These are phyloP conservation scores for Erythrophleum fordii DNA, from an alignment of 306 rosid genomes.

Conservation along the genomic window DNA sequence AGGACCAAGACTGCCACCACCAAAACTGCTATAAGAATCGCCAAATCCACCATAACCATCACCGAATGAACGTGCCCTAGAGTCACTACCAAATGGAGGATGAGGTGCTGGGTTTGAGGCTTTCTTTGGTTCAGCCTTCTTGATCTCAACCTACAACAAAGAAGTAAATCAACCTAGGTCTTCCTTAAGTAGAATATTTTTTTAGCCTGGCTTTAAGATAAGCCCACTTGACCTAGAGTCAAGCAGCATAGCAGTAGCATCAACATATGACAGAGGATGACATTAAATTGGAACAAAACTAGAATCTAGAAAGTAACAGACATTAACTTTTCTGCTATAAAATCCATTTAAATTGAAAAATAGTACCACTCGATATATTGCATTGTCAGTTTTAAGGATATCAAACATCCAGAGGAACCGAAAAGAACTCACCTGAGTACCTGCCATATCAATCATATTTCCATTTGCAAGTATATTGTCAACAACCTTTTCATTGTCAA, in stretches of 20 bases:
- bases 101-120: conserved; percentile 86
- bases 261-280: background rate
- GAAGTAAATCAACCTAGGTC: conserved; percentile 87
- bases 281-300: conserved; percentile 18
- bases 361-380: background rate
- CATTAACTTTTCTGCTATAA: background rate
- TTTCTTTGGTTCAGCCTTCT: conserved; percentile 99
- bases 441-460: conserved; percentile 92
- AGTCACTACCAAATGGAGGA: conserved; percentile 87
- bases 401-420: background rate
- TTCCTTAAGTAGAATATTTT: conserved; percentile 41
- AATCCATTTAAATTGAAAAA: background rate
- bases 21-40: conserved; percentile 80
- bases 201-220: conserved; percentile 45
- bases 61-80: conserved; percentile 87
- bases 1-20: conserved; percentile 67
- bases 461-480: conserved; percentile 81
- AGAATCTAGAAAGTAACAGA: background rate
- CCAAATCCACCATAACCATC: conserved; percentile 82
- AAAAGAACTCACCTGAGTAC: conserved; percentile 85
- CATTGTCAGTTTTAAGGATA: background rate
- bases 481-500: conserved; percentile 87
- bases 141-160: conserved; percentile 99
- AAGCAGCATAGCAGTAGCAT: background rate
- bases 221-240: conserved; percentile 37